phyloP scores from a whole-genome alignment of 2,329 filamentous ascomycete genomes.

The Ophiostoma sp. region DNA sequence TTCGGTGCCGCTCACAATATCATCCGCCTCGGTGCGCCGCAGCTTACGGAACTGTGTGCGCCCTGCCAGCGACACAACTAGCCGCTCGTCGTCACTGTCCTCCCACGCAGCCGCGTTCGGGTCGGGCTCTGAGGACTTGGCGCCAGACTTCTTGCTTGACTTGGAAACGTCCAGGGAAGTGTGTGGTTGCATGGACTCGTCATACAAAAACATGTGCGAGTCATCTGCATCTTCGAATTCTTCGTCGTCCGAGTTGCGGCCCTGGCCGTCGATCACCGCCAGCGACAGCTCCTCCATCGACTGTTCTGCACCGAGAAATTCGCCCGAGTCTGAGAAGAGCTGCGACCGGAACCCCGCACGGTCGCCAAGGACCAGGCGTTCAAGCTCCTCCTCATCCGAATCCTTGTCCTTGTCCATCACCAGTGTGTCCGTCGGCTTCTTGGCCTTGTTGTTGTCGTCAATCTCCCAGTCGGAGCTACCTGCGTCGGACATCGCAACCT shows the following conservation, averaged over 20 bases:
- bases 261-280: slow-evolving; percentile 26
- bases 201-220: slow-evolving; percentile 78
- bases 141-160: slow-evolving; percentile 30
- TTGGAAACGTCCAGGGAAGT: slow-evolving; percentile 1
- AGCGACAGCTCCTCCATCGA: slow-evolving; percentile 30
- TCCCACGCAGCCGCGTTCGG: slow-evolving; percentile 65
- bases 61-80: slow-evolving; percentile 74
- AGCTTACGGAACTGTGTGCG: slow-evolving; percentile 76
- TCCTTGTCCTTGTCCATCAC: slow-evolving; percentile 58
- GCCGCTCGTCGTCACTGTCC: slow-evolving; percentile 89
- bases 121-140: slow-evolving; percentile 33
- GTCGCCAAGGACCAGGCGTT: slow-evolving; percentile 83
- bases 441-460: slow-evolving; percentile 25
- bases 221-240: slow-evolving; percentile 54
- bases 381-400: slow-evolving; percentile 76
- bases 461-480: slow-evolving; percentile 30
- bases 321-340: slow-evolving; percentile 51
- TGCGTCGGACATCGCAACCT: slow-evolving; percentile 24
- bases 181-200: slow-evolving; percentile 38
- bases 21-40: slow-evolving; percentile 72
- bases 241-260: slow-evolving; percentile 22
- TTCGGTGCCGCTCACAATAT: slow-evolving; percentile 78
- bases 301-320: slow-evolving; percentile 33
- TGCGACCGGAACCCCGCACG: slow-evolving; percentile 72
- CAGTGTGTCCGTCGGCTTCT: slow-evolving; percentile 22